Base-by-base conservation (phyloP, 805 yeast genomes). In the Schwanniomyces yamadae region DNA sequence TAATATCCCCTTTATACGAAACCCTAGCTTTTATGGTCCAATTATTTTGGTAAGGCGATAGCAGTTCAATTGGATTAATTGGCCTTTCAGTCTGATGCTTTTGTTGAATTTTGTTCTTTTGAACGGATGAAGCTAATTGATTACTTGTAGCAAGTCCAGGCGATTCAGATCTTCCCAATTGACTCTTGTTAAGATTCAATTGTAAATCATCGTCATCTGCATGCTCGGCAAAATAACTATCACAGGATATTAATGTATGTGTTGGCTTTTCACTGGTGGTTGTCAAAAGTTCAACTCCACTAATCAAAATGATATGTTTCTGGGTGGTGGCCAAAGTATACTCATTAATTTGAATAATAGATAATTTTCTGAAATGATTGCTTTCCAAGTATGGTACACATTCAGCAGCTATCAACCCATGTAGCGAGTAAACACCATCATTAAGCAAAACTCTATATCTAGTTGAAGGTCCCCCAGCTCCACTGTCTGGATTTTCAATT, bases 11-110 rank as follows among this genome's bases (percentile, higher is more conserved):
- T 61, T 91, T 93, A 59, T 75, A 81, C 1, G 95, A 81, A 17
- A 89, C 93, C 55, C 98, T 80, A 1, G 95, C 99, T 52, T 87
- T 88, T 51, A 93, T 86, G 5, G 91, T 82, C 98, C 98, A 93
- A 34, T 74, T 71, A 55, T 81, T 84, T 57, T 86, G 93, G 58
- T 85, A 93, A 6, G 98, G 98, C 9, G 96, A 87, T 34, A 93
- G 68, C 44, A 82, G 87, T 54, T 87, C 96, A 48, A 90, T 86
- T 8, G 95, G 84, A 48, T 76, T 77, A 25, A 84, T 68, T 20
- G 74, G 71, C 28, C 54, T 54, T 24, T 40, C 40, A 12, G 32
- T 44, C 11, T 23, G 34, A 15, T 35, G 54, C 40, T 25, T 44
- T 28, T 39, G 39, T 39, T 14, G 31, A 20, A 23, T 30, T 23